phyloP scores from a whole-genome alignment of 2,329 filamentous ascomycete genomes.

The Ramichloridium luteum region DNA sequence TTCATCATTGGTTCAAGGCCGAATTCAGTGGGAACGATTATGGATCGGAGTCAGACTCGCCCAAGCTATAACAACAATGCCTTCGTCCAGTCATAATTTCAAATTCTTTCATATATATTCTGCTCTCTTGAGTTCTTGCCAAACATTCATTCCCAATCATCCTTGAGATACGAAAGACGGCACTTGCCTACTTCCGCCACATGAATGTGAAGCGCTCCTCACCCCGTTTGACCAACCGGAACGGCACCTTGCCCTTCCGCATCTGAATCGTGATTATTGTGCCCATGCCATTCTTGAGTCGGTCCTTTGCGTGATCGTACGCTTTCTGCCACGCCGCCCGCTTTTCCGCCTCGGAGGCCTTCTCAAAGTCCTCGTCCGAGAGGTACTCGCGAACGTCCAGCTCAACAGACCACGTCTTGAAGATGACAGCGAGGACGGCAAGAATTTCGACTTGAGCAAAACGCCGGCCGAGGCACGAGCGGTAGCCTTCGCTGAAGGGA shows the following conservation, averaged over 20 bases:
- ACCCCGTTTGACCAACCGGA: conserved; percentile 57
- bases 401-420: conserved; percentile 52
- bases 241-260: conserved; percentile 48
- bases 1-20: too few relatives aligned
- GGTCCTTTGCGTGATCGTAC: conserved; percentile 40
- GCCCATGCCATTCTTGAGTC: conserved; percentile 42
- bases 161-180: too few relatives aligned
- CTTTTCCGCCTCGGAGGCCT: conserved; percentile 36
- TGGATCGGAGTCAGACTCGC: too few relatives aligned
- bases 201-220: conserved; percentile 48
- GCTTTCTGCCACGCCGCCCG: conserved; percentile 49
- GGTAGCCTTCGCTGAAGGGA: conserved; percentile 44
- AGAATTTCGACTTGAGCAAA: conserved; percentile 48
- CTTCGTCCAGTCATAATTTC: too few relatives aligned
- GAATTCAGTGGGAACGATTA: too few relatives aligned
- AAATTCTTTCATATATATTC: too few relatives aligned
- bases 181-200: too few relatives aligned
- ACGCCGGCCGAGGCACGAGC: conserved; percentile 42
- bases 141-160: too few relatives aligned
- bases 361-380: conserved; percentile 30
- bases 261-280: conserved; percentile 64
- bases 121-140: too few relatives aligned
- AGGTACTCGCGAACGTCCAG: conserved; percentile 46
- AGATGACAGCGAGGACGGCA: conserved; percentile 40
- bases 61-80: too few relatives aligned